Evolutionary conservation across 2,329 filamentous ascomycete genomes (phyloP), one percentile per base, ranked within the genome.

Genomic region (Leptographium lundbergii): DNA sequence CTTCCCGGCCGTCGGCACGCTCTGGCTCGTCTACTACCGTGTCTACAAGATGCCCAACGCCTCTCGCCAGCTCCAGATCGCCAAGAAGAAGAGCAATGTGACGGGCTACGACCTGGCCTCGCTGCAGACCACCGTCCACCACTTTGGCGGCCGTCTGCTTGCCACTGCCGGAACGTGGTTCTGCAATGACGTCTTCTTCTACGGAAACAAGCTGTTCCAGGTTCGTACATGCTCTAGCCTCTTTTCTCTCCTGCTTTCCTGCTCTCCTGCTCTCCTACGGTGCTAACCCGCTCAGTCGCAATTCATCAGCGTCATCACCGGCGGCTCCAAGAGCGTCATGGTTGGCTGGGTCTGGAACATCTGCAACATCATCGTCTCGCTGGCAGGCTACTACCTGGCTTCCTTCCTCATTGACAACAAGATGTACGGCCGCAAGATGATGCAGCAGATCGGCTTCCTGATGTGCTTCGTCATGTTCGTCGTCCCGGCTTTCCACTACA

Each of bases 131-230:
- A 92, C 89, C 53, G 83, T 91, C 73, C 81, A 75, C 60, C 84
- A 95, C 76, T 97, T 96, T 65, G 90, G 91, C 54, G 87, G 88
- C 57, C 90, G 92, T 65, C 75, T 97, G 27, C 69, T 96, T 24
- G 92, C 92, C 56, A 96, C 92, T 24, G 85, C 91, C 13, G 88
- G 88, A 59, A 82, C 85, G 42, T 97, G 92, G 92, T 97, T 92
- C 74, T 89, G 86, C 76, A 97, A 97, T 73, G 92, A 97, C 69
- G 87, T 97, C 65, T 96, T 97, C 81, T 97, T 97, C 79, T 97
- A 97, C 77, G 92, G 92, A 66, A 65, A 65, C 63, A 64, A 64
- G 63, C 62, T 64, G n/a, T 66, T 64, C 61, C 62, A 62, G 60
- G 34, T 52, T 42, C 39, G 54, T 56, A 27, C 25, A 39, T 39